Percentiles rank a stretch among this genome's conserved stretches.
These are phyloP conservation scores for Pseudocercospora fijiensis DNA, from an alignment of 2,329 filamentous ascomycete species.

Conservation along the genomic window DNA sequence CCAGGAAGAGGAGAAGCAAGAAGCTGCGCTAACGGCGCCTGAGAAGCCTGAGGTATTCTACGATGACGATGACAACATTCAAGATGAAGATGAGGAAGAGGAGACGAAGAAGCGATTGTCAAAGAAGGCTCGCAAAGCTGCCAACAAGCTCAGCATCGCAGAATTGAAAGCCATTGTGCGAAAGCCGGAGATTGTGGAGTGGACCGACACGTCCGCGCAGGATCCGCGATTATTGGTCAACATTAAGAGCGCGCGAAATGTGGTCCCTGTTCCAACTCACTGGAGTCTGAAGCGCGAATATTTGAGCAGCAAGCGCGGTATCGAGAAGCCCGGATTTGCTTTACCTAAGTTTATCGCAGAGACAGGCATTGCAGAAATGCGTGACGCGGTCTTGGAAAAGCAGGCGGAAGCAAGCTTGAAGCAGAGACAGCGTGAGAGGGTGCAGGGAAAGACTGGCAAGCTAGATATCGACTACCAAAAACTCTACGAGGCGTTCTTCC, in stretches of 20 bases:
- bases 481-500: constrained; percentile 97
- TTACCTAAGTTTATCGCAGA: constrained; percentile 96
- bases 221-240: constrained; percentile 88
- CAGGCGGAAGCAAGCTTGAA: constrained; percentile 88
- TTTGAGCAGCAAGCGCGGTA: constrained; percentile 90
- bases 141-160: constrained; percentile 89
- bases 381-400: constrained; percentile 92
- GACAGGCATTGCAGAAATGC: constrained; percentile 97
- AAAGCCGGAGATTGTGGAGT: constrained; percentile 93
- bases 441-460: constrained; percentile 93
- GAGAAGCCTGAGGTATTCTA: constrained; percentile 85
- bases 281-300: constrained; percentile 98
- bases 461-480: constrained; percentile 98
- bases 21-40: constrained; percentile 59
- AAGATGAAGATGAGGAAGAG: constrained; percentile 72
- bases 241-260: constrained; percentile 92
- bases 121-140: constrained; percentile 90
- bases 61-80: constrained; percentile 81
- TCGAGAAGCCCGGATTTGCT: constrained; percentile 91
- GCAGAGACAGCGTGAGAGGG: constrained; percentile 91
- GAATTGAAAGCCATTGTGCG: constrained; percentile 89
- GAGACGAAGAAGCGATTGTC: constrained; percentile 70
- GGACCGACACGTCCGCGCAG: constrained; percentile 90
- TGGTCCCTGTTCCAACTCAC: constrained; percentile 88
- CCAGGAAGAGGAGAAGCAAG: constrained; percentile 53